Percentiles rank a stretch among this genome's conserved stretches.
These are phyloP conservation scores for Clohesyomyces aquaticus DNA, from an alignment of 495 filamentous ascomycete genomes.

Conservation along the genomic window DNA sequence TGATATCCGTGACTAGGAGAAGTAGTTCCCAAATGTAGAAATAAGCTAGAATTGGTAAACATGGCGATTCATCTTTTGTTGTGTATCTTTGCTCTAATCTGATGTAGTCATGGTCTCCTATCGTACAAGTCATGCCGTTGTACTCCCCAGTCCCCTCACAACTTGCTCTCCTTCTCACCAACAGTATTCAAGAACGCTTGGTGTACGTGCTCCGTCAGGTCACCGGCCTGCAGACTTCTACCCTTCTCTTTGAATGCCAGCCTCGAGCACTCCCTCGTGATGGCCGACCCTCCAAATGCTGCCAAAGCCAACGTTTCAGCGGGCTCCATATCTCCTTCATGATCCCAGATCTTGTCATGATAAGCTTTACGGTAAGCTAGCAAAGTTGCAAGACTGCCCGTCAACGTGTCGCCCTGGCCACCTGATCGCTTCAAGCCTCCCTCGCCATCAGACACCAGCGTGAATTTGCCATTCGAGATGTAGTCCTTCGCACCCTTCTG, in stretches of 20 bases:
- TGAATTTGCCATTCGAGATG: constrained; percentile 79
- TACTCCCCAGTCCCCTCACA: constrained; percentile 13
- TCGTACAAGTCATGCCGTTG: not conserved
- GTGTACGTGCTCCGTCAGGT: constrained; percentile 90
- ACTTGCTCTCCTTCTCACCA: constrained; percentile 52
- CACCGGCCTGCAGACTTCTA: constrained; percentile 88
- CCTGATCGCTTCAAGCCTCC: constrained; percentile 90
- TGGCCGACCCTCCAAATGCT: constrained; percentile 81
- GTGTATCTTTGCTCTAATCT: no score
- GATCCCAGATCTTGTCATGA: constrained; percentile 79
- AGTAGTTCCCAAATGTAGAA: no score
- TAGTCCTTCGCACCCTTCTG: constrained; percentile 88
- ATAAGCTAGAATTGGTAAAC: no score
- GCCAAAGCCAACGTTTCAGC: constrained; percentile 74
- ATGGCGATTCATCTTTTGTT: no score
- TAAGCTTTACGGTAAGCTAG: constrained; percentile 88
- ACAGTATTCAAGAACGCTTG: constrained; percentile 79
- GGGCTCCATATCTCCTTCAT: constrained; percentile 58
- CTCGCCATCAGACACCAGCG: constrained; percentile 69
- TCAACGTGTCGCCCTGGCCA: constrained; percentile 95
- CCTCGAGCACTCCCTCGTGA: constrained; percentile 91
- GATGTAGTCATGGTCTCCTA: no score
- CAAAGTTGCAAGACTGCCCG: constrained; percentile 84
- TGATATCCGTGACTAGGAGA: no score
- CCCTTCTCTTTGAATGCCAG: constrained; percentile 86